phyloP scores from a whole-genome alignment of 1,284 basidiomycete genomes.

The Schizopora paradoxa region DNA sequence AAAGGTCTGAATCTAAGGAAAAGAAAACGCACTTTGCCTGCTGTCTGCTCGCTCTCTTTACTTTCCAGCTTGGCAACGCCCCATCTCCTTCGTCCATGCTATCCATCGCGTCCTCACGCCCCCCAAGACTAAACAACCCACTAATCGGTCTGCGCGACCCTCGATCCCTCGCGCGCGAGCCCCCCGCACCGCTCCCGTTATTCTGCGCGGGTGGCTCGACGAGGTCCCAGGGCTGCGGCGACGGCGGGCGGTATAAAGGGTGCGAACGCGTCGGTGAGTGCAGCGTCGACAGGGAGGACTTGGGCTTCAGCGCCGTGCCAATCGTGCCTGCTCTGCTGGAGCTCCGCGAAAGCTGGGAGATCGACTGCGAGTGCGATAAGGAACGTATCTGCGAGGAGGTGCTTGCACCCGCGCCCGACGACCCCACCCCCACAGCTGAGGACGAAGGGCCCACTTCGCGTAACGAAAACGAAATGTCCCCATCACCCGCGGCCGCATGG shows the following conservation, averaged over 20 bases:
- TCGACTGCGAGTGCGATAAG: not conserved
- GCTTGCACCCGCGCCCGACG: not conserved
- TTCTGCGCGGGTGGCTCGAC: slow-evolving; percentile 11
- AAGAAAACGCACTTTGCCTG: not conserved
- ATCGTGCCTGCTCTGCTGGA: no score
- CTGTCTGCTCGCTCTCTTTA: slow-evolving; percentile 8
- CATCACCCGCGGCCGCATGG: not conserved
- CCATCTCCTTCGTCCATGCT: slow-evolving; percentile 6
- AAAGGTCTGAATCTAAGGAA: not conserved
- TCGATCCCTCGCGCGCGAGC: not conserved
- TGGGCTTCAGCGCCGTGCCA: not conserved
- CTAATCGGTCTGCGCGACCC: not conserved
- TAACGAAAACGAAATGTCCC: not conserved
- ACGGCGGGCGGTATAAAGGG: slow-evolving; percentile 6
- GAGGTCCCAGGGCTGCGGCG: slow-evolving; percentile 14
- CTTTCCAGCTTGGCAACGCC: no score
- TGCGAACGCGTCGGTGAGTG: slow-evolving; percentile 4
- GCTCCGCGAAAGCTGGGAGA: not conserved
- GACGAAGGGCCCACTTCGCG: not conserved
- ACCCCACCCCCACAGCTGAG: not conserved
- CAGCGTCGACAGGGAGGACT: not conserved
- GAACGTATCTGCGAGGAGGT: not conserved
- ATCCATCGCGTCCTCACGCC: not conserved
- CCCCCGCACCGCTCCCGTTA: no score
- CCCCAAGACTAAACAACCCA: not conserved